These are phyloP conservation scores for Rhizoctonia solani DNA, from an alignment of 1,284 basidiomycete genomes.

Conservation along the genomic window DNA sequence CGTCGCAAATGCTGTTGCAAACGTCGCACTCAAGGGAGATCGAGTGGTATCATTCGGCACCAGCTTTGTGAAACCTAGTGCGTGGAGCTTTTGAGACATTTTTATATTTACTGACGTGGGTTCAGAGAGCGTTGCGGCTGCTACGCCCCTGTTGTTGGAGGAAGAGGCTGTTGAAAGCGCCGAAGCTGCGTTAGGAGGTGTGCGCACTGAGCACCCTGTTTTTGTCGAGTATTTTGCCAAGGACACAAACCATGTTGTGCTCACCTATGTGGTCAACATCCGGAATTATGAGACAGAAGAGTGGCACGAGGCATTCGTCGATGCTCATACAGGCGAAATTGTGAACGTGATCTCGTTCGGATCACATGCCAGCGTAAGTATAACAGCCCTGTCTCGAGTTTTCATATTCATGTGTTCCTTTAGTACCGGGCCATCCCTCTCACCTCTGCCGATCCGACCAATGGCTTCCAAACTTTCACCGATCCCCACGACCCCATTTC, in stretches of 20 bases:
- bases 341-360: slow-evolving; percentile 35
- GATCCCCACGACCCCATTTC: slow-evolving; percentile 26
- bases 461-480: neutral
- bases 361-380: slow-evolving; percentile 18
- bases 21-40: slow-evolving; percentile 49
- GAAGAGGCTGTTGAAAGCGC: slow-evolving; percentile 24
- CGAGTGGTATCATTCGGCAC: slow-evolving; percentile 55
- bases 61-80: slow-evolving; percentile 56
- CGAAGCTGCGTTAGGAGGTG: slow-evolving; percentile 16
- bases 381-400: neutral
- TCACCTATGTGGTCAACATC: slow-evolving; percentile 33
- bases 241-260: slow-evolving; percentile 6
- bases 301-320: neutral
- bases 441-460: slow-evolving; percentile 21
- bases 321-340: slow-evolving; percentile 14
- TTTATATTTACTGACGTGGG: slow-evolving; percentile 4
- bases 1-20: slow-evolving; percentile 55
- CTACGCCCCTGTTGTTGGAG: slow-evolving; percentile 9
- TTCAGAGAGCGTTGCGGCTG: slow-evolving; percentile 30
- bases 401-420: too few species aligned
- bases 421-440: slow-evolving; percentile 31
- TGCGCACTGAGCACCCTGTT: slow-evolving; percentile 1
- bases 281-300: neutral
- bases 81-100: slow-evolving; percentile 8
- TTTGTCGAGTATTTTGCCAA: slow-evolving; percentile 12